Evolutionary conservation across 164 flowering plant species (phyloP), one percentile per base, ranked within the genome.

Genomic region (Saururus chinensis): DNA sequence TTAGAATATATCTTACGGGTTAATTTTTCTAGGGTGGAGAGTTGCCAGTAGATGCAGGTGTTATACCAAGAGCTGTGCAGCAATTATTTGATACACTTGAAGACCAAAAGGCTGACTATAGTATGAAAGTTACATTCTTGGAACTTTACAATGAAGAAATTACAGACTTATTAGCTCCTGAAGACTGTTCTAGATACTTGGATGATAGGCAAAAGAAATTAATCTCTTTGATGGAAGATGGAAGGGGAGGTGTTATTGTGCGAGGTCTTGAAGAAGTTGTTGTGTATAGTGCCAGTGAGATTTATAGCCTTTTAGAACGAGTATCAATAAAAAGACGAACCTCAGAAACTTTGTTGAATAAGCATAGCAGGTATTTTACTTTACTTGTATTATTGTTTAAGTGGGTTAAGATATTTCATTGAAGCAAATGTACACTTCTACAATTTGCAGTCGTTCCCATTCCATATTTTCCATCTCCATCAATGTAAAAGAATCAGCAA

Each of bases 121-220:
- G 71, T 26, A 70, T 73, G 68, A 74, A 70, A 64, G 76, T 74
- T n/a, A 74, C 73, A 22, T 74, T 74, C 53, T 61, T 74, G 60
- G 76, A 74, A 68, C 64, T 74, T n/a, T 74, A 70, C 62, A 73
- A 73, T 73, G 76, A 69, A 70, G 76, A 73, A 66, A 63, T 73
- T 55, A 73, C 76, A 57, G 76, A 74, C 53, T 26, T 74, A 7
- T 49, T 74, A 58, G 73, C 76, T 53, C 63, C 64, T 57, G 76
- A 74, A 64, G 76, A 70, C 13, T 53, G 37, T 40, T 53, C 23
- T 37, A 70, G 40, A 67, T 60, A 40, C 55, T 30, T 37, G 21
- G 76, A 70, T 21, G 73, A 70, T 40, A 74, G 35, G 52, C 73
- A 74, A 57, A 74, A 56, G 66, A 74, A 70, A 64, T 66, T 66